These are phyloP conservation scores for Ophiostoma tasmaniense DNA, from an alignment of 2,329 filamentous ascomycete genomes.

Conservation along the genomic window DNA sequence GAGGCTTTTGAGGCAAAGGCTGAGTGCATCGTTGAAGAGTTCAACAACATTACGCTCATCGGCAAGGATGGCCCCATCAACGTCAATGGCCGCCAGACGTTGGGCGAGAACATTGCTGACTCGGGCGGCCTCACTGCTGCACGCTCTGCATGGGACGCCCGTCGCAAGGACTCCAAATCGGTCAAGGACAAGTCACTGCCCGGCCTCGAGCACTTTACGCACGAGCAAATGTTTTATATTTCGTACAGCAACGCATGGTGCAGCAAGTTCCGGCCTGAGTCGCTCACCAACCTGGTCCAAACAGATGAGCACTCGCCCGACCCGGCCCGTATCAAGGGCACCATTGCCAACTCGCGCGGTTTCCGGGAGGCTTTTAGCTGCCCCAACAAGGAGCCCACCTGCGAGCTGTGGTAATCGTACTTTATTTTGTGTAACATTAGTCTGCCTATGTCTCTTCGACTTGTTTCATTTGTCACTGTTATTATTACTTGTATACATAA, in stretches of 20 bases:
- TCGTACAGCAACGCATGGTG: conserved; percentile 60
- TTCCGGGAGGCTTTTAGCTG: conserved; percentile 63
- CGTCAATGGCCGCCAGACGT: conserved; percentile 54
- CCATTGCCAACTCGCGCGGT: conserved; percentile 57
- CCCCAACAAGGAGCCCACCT: conserved; percentile 54
- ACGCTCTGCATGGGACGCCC: conserved; percentile 57
- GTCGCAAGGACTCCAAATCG: conserved; percentile 29
- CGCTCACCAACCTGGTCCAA: conserved; percentile 48
- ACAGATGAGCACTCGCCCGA: conserved; percentile 59
- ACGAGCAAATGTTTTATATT: conserved; percentile 63
- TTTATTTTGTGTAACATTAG: not conserved
- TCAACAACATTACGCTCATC: conserved; percentile 49
- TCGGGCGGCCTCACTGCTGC: conserved; percentile 56
- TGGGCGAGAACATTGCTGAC: conserved; percentile 65
- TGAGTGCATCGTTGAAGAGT: conserved; percentile 62
- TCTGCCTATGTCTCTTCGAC: not conserved
- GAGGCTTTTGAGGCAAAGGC: conserved; percentile 49
- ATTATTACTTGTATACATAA: not conserved
- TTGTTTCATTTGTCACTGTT: not conserved
- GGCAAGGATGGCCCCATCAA: conserved; percentile 49
- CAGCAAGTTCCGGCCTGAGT: conserved; percentile 51
- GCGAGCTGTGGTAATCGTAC: conserved; percentile 54
- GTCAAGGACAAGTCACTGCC: conserved; percentile 36
- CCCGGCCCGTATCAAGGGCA: conserved; percentile 52
- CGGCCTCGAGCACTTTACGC: conserved; percentile 51